Conservation (phyloP, 2,329 filamentous ascomycete species). For the Dothiorella sarmentorum region DNA sequence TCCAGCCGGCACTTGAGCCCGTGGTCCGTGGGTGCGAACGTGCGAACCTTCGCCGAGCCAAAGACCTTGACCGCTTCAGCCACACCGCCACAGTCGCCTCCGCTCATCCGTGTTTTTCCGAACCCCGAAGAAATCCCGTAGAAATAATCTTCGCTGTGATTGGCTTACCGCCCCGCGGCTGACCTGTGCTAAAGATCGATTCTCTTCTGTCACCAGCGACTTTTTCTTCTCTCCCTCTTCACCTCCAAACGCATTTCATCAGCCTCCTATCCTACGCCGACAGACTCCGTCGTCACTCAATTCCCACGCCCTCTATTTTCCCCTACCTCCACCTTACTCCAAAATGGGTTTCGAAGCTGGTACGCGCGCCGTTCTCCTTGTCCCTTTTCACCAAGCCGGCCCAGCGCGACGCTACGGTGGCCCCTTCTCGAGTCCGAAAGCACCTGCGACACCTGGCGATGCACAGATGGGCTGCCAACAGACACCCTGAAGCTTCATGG, state of each 20-base stretch:
- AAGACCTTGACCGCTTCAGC: neutral
- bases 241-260: slow-evolving; percentile 18
- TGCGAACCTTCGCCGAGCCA: neutral
- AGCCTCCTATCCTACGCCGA: neutral
- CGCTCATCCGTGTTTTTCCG: slow-evolving; percentile 4
- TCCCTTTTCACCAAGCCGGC: slow-evolving; percentile 20
- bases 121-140: too few species aligned
- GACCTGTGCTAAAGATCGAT: slow-evolving; percentile 11
- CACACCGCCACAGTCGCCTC: neutral
- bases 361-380: slow-evolving; percentile 27
- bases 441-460: neutral
- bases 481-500: neutral
- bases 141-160: slow-evolving; percentile 8
- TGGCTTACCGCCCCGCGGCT: slow-evolving; percentile 6
- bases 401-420: slow-evolving; percentile 5
- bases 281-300: slow-evolving; percentile 4
- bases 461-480: neutral
- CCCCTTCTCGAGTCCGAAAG: neutral
- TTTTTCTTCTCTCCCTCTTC: slow-evolving; percentile 26
- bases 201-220: slow-evolving; percentile 18
- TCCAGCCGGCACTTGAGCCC: neutral
- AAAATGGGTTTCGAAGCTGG: slow-evolving; percentile 41
- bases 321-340: slow-evolving; percentile 21
- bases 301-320: slow-evolving; percentile 2
- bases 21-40: too few species aligned